phyloP scores from a whole-genome alignment of 805 yeast genomes.

The Candida suzukii region DNA sequence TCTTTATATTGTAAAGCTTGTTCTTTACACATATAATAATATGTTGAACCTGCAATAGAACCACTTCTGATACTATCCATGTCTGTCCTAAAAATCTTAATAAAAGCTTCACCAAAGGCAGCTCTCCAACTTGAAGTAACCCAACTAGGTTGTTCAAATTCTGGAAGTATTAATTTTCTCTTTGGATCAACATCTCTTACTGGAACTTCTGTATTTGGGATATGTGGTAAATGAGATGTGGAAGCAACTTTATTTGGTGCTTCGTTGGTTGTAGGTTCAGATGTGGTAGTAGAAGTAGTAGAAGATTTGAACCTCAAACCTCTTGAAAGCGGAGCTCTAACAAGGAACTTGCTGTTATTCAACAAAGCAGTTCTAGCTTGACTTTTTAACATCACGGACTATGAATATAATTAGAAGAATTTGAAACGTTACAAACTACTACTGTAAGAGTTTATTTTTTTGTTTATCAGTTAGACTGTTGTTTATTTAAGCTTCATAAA shows the following conservation, averaged over 20 bases:
- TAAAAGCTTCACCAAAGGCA: constrained; percentile 57
- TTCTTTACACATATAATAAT: constrained; percentile 78
- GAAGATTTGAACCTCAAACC: background rate
- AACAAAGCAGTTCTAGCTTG: background rate
- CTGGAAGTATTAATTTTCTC: constrained; percentile 21
- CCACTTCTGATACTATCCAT: constrained; percentile 93
- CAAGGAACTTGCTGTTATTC: background rate
- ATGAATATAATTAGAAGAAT: too few species aligned
- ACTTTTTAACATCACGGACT: background rate
- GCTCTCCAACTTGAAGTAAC: constrained; percentile 42
- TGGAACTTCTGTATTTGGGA: constrained; percentile 27
- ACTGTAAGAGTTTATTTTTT: too few species aligned
- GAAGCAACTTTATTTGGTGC: constrained; percentile 23
- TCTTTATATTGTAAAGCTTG: constrained; percentile 78
- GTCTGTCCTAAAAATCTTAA: constrained; percentile 62
- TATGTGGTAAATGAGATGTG: constrained; percentile 26
- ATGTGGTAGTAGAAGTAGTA: background rate
- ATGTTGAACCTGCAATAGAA: constrained; percentile 85
- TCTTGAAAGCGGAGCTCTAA: background rate
- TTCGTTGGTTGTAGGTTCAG: too few species aligned
- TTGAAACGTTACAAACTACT: too few species aligned
- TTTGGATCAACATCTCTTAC: constrained; percentile 28
- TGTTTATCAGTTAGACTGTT: too few species aligned
- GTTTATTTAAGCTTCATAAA: too few species aligned
- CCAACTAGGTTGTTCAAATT: constrained; percentile 21